phyloP scores from a whole-genome alignment of 2,329 filamentous ascomycete species.

The Claviceps citrina region DNA sequence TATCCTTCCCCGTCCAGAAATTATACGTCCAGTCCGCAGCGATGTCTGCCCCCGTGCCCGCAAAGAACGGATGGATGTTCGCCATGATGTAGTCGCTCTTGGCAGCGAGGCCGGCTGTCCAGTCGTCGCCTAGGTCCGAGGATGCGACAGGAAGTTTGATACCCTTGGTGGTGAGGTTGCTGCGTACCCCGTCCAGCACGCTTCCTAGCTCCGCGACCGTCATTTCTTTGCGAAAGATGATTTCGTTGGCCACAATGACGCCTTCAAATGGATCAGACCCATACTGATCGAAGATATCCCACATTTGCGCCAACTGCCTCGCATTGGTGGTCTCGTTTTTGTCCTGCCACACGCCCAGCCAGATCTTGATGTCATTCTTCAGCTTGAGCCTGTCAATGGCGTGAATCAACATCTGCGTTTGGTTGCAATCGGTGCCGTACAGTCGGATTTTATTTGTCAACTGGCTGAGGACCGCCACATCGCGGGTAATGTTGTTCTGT shows the following conservation, averaged over 20 bases:
- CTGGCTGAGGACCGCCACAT: constrained; percentile 78
- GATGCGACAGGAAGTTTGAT: constrained; percentile 68
- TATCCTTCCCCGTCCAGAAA: constrained; percentile 65
- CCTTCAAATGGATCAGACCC: constrained; percentile 57
- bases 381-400: constrained; percentile 62
- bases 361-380: constrained; percentile 62
- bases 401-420: constrained; percentile 84
- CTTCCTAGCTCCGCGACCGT: constrained; percentile 45
- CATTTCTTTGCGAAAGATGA: constrained; percentile 63
- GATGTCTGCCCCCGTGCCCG: constrained; percentile 50
- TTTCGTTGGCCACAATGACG: constrained; percentile 70
- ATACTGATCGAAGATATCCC: constrained; percentile 60
- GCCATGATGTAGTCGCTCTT: constrained; percentile 83
- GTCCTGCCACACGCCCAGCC: constrained; percentile 91
- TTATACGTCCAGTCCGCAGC: constrained; percentile 67
- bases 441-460: constrained; percentile 76
- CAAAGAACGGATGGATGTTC: constrained; percentile 94
- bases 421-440: constrained; percentile 94
- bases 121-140: constrained; percentile 78
- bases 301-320: constrained; percentile 72
- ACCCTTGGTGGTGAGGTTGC: constrained; percentile 52
- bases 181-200: constrained; percentile 51
- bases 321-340: constrained; percentile 67
- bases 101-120: constrained; percentile 53
- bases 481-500: constrained; percentile 88